A percentile compares a stretch with the other conserved stretches of the same genome.
Evolutionary conservation across 192 early-diverging fungal species (phyloP).

Genomic region (Spinellus fusiger): DNA sequence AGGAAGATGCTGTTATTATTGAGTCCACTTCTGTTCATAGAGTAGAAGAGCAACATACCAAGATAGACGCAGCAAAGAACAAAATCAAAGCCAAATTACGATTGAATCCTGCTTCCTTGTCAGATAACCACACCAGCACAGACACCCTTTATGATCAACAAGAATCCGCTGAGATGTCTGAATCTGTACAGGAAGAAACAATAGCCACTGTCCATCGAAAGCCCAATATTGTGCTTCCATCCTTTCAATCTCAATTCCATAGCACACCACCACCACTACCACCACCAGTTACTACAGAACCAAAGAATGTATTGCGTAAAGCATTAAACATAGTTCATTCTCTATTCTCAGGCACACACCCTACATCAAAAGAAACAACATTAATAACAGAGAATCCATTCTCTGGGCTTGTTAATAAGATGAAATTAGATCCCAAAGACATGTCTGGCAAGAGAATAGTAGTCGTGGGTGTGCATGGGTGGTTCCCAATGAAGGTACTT

Average conservation of each 20-base stretch:
- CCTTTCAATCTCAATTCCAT: not conserved
- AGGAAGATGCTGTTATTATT: not conserved
- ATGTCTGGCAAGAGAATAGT: slow-evolving; percentile 49
- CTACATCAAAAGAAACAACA: not conserved
- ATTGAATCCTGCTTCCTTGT: too few species aligned
- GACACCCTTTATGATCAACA: not conserved
- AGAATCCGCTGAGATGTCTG: not conserved
- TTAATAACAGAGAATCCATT: not conserved
- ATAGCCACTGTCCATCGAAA: not conserved
- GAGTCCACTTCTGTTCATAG: not conserved
- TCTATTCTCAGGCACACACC: slow-evolving; percentile 4
- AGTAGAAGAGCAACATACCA: not conserved
- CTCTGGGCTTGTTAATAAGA: slow-evolving; percentile 6
- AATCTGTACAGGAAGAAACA: too few species aligned
- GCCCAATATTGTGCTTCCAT: not conserved
- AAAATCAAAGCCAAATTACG: not conserved
- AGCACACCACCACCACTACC: too few species aligned
- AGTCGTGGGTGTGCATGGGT: slow-evolving; percentile 88
- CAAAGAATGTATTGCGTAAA: not conserved
- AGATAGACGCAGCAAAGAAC: not conserved
- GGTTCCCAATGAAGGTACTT: slow-evolving; percentile 69
- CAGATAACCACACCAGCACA: too few species aligned
- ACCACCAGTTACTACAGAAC: not conserved
- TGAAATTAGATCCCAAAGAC: slow-evolving; percentile 11
- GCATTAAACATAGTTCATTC: slow-evolving; percentile 2